phyloP scores from a whole-genome alignment of 495 filamentous ascomycete species.

The Mytilinidion resinicola region DNA sequence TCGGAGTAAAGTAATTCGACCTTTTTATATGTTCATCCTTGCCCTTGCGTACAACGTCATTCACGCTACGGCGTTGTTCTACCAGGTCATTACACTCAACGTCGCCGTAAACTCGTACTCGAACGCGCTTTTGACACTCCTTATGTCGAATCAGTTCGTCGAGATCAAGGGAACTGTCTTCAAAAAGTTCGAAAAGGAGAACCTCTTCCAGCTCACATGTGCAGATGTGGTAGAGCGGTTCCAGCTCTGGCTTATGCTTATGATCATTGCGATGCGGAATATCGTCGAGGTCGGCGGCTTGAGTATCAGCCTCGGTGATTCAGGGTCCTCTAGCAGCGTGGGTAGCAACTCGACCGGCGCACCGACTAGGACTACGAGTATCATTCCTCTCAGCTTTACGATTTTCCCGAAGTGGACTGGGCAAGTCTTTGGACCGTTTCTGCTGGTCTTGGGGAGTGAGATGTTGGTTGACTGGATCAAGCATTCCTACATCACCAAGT shows the following conservation, averaged over 20 bases:
- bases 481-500: constrained; percentile 95
- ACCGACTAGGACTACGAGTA: constrained; percentile 50
- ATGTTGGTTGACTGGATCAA: constrained; percentile 98
- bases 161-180: constrained; percentile 98
- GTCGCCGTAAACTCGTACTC: constrained; percentile 99
- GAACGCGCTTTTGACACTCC: constrained; percentile 84
- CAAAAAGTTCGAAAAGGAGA: constrained; percentile 96
- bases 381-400: constrained; percentile 80
- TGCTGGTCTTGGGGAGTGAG: constrained; percentile 89
- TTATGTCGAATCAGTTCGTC: constrained; percentile 94
- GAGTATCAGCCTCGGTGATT: constrained; percentile 33
- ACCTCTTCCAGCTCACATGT: constrained; percentile 91
- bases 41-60: constrained; percentile 80
- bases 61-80: constrained; percentile 84
- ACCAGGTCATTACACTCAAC: constrained; percentile 94
- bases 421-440: constrained; percentile 83
- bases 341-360: constrained; percentile 42
- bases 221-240: constrained; percentile 97
- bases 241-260: constrained; percentile 92
- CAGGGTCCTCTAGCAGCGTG: constrained; percentile 2
- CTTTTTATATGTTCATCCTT: constrained; percentile 83
- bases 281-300: constrained; percentile 84
- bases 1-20: constrained; percentile 84
- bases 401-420: constrained; percentile 82
- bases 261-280: constrained; percentile 92